phyloP scores from a whole-genome alignment of 306 rosid species.

The Quercus berberidifolia region DNA sequence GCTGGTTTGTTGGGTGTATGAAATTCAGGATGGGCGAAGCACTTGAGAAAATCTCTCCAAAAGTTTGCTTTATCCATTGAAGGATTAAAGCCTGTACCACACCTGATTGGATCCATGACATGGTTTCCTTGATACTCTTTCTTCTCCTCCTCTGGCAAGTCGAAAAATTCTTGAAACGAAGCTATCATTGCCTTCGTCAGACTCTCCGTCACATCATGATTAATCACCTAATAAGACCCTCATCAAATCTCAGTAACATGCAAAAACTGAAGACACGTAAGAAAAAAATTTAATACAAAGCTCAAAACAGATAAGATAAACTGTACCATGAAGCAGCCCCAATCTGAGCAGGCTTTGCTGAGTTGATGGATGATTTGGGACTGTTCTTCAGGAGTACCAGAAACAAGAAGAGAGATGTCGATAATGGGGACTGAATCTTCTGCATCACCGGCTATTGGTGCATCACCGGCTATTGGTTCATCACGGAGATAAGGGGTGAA shows the following conservation, averaged over 20 bases:
- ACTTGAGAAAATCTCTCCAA: no score
- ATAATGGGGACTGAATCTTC: conserved; percentile 33
- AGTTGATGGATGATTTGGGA: background rate
- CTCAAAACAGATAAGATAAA: no score
- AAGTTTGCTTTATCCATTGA: no score
- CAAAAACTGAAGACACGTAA: no score
- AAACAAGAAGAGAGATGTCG: conserved; percentile 42
- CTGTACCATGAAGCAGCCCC: no score
- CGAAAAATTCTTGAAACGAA: conserved; percentile 18
- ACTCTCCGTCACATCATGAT: conserved; percentile 27
- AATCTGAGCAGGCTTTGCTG: no score
- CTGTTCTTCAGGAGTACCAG: conserved; percentile 20
- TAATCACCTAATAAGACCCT: conserved; percentile 31
- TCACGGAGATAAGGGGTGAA: no score
- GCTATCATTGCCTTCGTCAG: conserved; percentile 29
- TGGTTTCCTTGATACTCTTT: no score
- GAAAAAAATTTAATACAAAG: no score
- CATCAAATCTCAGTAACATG: background rate
- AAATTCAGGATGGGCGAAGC: conserved; percentile 23
- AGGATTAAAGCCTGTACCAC: no score
- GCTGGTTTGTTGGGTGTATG: conserved; percentile 49
- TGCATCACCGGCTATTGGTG: background rate
- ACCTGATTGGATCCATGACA: no score
- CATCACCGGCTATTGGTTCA: background rate
- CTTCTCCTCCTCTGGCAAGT: no score